Evolutionary conservation across 495 filamentous ascomycete genomes (phyloP).

Genomic region (Aspergillus biplanus): DNA sequence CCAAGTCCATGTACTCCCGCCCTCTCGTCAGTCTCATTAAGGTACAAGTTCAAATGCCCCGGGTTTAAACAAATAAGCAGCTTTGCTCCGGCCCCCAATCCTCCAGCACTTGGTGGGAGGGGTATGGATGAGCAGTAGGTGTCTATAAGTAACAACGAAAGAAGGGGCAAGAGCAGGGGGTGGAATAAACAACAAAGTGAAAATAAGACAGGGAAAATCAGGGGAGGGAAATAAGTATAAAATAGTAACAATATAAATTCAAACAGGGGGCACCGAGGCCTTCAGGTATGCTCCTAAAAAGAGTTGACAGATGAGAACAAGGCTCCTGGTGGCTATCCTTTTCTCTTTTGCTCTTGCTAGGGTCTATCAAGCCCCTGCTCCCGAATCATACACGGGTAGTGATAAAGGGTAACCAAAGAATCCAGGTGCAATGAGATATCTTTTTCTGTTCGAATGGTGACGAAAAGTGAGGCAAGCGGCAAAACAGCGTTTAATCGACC

Average conservation of each 20-base stretch:
- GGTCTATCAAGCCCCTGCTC: not conserved
- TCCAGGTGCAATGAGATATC: too few species aligned
- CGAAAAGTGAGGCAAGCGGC: conserved; percentile 10
- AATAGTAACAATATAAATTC: not conserved
- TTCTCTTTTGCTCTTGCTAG: not conserved
- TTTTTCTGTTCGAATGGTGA: conserved; percentile 5
- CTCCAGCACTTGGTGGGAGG: conserved; percentile 34
- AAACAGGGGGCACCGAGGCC: not conserved
- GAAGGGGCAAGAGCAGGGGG: conserved; percentile 10
- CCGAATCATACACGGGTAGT: conserved; percentile 19
- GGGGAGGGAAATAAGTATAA: conserved; percentile 14
- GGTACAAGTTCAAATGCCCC: conserved; percentile 22
- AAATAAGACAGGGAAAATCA: conserved; percentile 30
- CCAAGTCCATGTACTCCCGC: conserved; percentile 23
- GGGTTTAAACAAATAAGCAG: conserved; percentile 26
- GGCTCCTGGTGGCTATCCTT: not conserved
- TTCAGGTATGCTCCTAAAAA: too few species aligned
- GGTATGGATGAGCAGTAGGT: conserved; percentile 22
- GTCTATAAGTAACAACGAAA: conserved; percentile 27
- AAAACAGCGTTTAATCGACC: conserved; percentile 23
- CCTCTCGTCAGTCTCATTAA: conserved; percentile 29
- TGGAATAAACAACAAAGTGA: conserved; percentile 14
- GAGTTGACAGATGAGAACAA: too few species aligned
- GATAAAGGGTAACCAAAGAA: conserved; percentile 1
- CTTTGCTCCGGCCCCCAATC: conserved; percentile 22